Evolutionary conservation across 2,329 filamentous ascomycete genomes (phyloP).

Genomic region (Hypoxylon sp.): DNA sequence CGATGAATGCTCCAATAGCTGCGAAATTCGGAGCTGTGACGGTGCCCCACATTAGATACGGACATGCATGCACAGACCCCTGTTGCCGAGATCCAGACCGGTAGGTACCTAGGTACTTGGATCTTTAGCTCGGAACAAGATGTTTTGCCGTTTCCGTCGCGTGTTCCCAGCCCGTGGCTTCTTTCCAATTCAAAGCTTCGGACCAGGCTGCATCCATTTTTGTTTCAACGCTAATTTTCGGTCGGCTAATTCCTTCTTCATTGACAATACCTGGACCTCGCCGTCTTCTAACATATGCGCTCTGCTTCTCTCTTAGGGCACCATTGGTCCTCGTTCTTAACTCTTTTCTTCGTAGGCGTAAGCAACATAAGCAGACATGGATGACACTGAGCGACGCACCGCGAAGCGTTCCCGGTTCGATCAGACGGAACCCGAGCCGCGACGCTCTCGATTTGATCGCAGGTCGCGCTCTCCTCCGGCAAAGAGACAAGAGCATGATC

Average conservation of each 20-base stretch:
- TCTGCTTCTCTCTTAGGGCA: background rate
- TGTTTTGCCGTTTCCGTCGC: constrained; percentile 14
- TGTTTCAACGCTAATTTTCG: constrained; percentile 16
- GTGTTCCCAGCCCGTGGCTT: background rate
- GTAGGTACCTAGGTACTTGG: constrained; percentile 11
- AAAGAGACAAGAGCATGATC: constrained; percentile 74
- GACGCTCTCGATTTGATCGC: constrained; percentile 86
- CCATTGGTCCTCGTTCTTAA: background rate
- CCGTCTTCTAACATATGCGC: constrained; percentile 4
- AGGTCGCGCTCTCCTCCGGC: constrained; percentile 86
- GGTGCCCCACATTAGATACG: constrained; percentile 20
- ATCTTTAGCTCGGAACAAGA: constrained; percentile 2
- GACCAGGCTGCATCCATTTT: constrained; percentile 20
- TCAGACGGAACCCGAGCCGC: constrained; percentile 85
- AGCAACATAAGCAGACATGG: constrained; percentile 64
- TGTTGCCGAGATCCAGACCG: background rate
- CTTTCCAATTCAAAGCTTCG: constrained; percentile 27
- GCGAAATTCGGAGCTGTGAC: constrained; percentile 45
- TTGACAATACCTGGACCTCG: constrained; percentile 3
- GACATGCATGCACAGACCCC: constrained; percentile 11
- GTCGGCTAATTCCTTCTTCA: constrained; percentile 6
- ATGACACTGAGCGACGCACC: constrained; percentile 78
- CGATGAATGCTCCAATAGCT: constrained; percentile 24
- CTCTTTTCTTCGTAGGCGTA: background rate
- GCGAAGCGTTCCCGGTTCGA: constrained; percentile 94